Base-by-base conservation (phyloP, 129 eudicot genomes). In the Artemisia annua region DNA sequence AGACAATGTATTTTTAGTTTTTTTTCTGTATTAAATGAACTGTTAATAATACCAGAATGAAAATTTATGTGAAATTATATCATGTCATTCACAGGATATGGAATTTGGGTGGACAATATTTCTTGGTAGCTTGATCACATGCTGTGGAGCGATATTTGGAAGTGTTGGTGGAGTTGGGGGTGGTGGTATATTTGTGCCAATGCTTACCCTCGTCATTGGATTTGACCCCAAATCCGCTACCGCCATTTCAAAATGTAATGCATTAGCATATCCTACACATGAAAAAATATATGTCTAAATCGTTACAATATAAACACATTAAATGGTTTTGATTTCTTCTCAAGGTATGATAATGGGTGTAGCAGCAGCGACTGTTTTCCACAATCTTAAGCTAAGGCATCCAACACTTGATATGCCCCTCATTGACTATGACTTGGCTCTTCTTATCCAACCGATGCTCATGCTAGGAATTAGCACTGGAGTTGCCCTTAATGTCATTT, bases 101-200 rank as follows among this genome's bases (percentile, higher is more conserved):
- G 51, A 84, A 73, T 83, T 90, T 70, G 90, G 83, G 51, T 93
- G 97, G 97, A 53, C 76, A 86, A 85, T 93, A 35, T 69, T 90
- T 73, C 62, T 87, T 53, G 98, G 98, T 61, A 78, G 83, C 80
- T 13, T 93, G 11, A 89, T 93, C 80, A 96, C 96, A 79, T 93
- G 90, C 82, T 80, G 79, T 64, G 98, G 98, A 72, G 98, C 97
- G 15, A 95, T 96, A 63, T 93, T 90, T 84, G 98, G 98, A 70
- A 93, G 98, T 66, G 97, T 93, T 44, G 98, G 98, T 48, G 98
- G 98, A 57, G 95, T 92, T 75, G 98, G 98, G 14, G 98, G 96
- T 11, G 96, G 97, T 48, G 98, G 97, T 63, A 89, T 89, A 78
- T 93, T 85, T 65, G 97, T 93, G 17, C 97, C 98, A 14, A 89